Base-by-base conservation (phyloP, 768 basidiomycete genomes). In the Xerocomellus chrysenteron region DNA sequence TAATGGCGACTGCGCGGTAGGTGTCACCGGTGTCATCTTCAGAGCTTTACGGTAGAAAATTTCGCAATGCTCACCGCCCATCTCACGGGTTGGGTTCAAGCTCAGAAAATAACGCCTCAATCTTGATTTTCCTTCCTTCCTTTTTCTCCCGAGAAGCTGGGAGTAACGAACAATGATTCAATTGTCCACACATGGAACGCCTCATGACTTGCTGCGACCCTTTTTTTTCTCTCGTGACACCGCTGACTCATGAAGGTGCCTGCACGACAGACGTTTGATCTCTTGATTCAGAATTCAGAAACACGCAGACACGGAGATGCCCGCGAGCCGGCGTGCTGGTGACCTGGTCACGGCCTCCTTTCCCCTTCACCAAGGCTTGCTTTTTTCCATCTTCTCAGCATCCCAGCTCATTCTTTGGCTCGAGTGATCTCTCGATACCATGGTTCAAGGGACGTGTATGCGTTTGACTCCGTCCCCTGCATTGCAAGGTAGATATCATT, bases 211-310 rank as follows among this genome's bases (percentile, higher is more conserved):
- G 17, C 42, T 40, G 13, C 14, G 46, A 37, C 49, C 55, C 41
- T 57, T 56, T 47, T 41, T 35, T 30, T 5, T 41, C 21, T 40
- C 36, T 55, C 36, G 54, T 36, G 40, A 50, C 30, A 30, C 24
- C 55, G 58, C 63, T 56, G 54, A 58, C 60, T 58, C 55, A 56
- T 45, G 56, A 49, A n/a, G 47, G 16, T 56, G 26, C 56, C 49
- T 55, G 21, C 12, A 39, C 46, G 39, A 37, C 40, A 40, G 54
- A 9, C 9, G 53, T 58, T 56, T 60, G 49, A 42, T 58, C 39
- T 54, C 10, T 42, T 56, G 55, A 60, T 45, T 45, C 55, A 41
- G 55, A 26, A 60, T 49, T 44, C 55, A 41, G 39, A 49, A 41
- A 43, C 57, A 45, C 17, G 54, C 41, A 42, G 39, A 11, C 58